These are phyloP conservation scores for Tulasnella sp. DNA, from an alignment of 768 basidiomycete genomes.

Conservation along the genomic window DNA sequence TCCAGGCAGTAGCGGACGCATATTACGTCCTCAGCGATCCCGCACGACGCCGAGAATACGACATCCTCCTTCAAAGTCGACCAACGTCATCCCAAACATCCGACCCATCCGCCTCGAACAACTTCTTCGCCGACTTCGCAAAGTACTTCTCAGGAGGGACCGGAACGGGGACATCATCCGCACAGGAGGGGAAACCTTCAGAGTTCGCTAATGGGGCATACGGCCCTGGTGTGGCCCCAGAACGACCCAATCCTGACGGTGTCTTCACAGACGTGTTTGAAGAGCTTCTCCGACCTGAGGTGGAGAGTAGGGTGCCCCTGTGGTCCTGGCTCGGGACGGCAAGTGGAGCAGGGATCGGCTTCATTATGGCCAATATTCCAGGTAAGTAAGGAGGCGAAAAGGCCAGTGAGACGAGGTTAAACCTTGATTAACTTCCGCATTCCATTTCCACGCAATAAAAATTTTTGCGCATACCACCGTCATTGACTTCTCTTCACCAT, in stretches of 20 bases:
- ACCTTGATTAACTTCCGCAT: background rate
- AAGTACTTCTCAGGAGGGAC: slow-evolving; percentile 50
- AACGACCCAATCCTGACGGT: slow-evolving; percentile 63
- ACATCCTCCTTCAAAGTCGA: slow-evolving; percentile 32
- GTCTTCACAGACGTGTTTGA: slow-evolving; percentile 89
- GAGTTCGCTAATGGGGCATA: slow-evolving; percentile 18
- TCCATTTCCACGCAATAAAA: too few species aligned
- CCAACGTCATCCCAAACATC: slow-evolving; percentile 35
- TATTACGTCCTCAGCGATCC: slow-evolving; percentile 87
- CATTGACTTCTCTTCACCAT: too few species aligned
- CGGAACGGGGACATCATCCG: slow-evolving; percentile 23
- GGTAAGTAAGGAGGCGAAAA: slow-evolving; percentile 30
- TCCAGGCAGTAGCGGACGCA: slow-evolving; percentile 79
- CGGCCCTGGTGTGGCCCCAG: slow-evolving; percentile 26
- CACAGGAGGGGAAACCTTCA: slow-evolving; percentile 10
- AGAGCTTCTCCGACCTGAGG: slow-evolving; percentile 79
- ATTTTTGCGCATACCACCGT: background rate
- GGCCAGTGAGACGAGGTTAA: background rate
- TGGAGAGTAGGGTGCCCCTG: slow-evolving; percentile 56
- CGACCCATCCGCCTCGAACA: slow-evolving; percentile 56
- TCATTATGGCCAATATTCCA: slow-evolving; percentile 69
- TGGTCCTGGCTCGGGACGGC: slow-evolving; percentile 66
- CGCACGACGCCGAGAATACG: slow-evolving; percentile 33
- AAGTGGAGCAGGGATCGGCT: slow-evolving; percentile 50
- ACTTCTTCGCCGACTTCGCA: slow-evolving; percentile 69